A percentile compares a stretch with the other conserved stretches of the same genome.
phyloP scores from a whole-genome alignment of 352 stramenopile genomes.

The Phytophthora hibernalis region DNA sequence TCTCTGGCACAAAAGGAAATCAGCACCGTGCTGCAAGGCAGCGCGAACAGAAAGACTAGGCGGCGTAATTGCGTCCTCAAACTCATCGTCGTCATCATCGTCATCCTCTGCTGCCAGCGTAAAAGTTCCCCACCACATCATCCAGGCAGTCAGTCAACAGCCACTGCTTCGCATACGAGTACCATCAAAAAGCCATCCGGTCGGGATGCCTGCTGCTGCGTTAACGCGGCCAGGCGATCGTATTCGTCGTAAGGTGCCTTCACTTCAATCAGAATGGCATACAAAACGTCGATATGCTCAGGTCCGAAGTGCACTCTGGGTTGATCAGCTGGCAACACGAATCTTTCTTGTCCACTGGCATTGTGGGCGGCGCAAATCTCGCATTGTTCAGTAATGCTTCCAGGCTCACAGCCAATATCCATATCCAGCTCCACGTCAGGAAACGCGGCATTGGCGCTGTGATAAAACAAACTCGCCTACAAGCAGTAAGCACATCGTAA shows the following conservation, averaged over 20 bases:
- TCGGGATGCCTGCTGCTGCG: conserved; percentile 76
- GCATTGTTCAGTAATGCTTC: conserved; percentile 39
- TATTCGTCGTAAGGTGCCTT: conserved; percentile 90
- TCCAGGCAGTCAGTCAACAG: conserved; percentile 81
- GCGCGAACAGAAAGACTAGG: conserved; percentile 75
- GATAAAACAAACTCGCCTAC: conserved; percentile 75
- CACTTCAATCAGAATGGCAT: conserved; percentile 88
- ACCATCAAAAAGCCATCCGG: conserved; percentile 88
- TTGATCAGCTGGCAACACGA: conserved; percentile 37
- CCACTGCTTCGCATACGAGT: conserved; percentile 88
- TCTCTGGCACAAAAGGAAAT: conserved; percentile 65
- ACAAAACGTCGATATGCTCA: conserved; percentile 86
- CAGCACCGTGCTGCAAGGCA: conserved; percentile 52
- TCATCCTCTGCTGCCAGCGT: conserved; percentile 58
- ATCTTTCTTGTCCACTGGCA: conserved; percentile 17
- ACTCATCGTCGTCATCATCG: conserved; percentile 84
- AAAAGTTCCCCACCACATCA: conserved; percentile 57
- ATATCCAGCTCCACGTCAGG: conserved; percentile 85
- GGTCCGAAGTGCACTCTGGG: conserved; percentile 77
- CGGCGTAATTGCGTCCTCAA: conserved; percentile 88
- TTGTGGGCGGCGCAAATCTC: conserved; percentile 44
- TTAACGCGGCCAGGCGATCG: conserved; percentile 70
- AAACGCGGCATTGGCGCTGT: conserved; percentile 79
- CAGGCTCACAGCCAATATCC: conserved; percentile 52
- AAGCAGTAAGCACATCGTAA: conserved; percentile 10